These are phyloP conservation scores for Pythium biforme DNA, from an alignment of 352 stramenopile genomes.

Conservation along the genomic window DNA sequence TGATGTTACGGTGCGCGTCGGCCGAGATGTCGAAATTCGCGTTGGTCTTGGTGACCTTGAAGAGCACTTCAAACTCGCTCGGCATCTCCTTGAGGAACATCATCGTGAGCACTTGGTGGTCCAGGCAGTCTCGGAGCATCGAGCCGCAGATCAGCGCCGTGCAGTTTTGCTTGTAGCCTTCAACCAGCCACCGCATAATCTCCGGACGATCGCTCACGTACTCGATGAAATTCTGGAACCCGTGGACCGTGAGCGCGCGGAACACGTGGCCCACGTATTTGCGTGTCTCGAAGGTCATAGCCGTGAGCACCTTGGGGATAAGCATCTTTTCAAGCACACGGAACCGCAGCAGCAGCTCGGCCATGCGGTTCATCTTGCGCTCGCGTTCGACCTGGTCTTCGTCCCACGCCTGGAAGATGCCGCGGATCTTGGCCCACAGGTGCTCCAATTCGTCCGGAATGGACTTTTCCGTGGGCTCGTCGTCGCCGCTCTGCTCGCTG, in stretches of 20 bases:
- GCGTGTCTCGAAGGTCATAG: constrained; percentile 79
- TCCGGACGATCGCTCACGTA: constrained; percentile 56
- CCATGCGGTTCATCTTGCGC: constrained; percentile 81
- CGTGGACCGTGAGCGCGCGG: constrained; percentile 71
- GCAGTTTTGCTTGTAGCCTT: constrained; percentile 71
- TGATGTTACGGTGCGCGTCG: constrained; percentile 83
- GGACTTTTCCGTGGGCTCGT: constrained; percentile 60
- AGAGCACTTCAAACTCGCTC: constrained; percentile 61
- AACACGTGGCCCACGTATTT: constrained; percentile 83
- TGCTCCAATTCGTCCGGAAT: constrained; percentile 73
- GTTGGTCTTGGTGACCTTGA: constrained; percentile 75
- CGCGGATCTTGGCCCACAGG: constrained; percentile 71
- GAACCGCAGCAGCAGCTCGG: constrained; percentile 68
- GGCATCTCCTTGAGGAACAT: constrained; percentile 63
- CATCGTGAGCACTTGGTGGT: constrained; percentile 55
- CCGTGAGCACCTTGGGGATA: constrained; percentile 62
- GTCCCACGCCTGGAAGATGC: constrained; percentile 75
- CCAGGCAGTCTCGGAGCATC: constrained; percentile 83
- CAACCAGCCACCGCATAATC: constrained; percentile 71
- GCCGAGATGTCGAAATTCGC: constrained; percentile 82
- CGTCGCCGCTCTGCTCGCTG: constrained; percentile 44
- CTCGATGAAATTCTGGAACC: constrained; percentile 60
- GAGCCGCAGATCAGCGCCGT: constrained; percentile 74
- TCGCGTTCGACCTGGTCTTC: constrained; percentile 65
- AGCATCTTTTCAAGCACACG: constrained; percentile 74